Base-by-base conservation (phyloP, 2,329 filamentous ascomycete genomes). In the Colletotrichum kahawae region DNA sequence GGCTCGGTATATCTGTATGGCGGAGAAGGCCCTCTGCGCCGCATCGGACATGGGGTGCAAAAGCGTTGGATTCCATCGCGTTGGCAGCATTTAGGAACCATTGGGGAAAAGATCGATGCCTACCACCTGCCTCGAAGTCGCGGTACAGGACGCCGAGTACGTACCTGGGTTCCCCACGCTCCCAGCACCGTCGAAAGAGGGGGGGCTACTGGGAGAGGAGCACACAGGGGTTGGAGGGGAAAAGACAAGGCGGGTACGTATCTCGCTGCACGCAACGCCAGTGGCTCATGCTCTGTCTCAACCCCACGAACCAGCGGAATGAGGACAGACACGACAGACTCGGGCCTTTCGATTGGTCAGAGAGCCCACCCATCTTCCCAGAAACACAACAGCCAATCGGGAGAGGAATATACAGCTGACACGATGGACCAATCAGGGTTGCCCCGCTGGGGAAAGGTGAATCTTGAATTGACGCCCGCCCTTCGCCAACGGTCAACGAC, bases 391-490 rank as follows among this genome's bases (percentile, higher is more conserved):
- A 48, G 34, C 73, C 73, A 73, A 73, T 75, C 73, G 69, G 69
- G 69, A 73, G 56, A 56, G 56, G 72, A 72, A 62, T 14, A 72
- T 72, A 67, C 69, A 57, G 27, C 34, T 54, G 34, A 72, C 43
- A 48, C 29, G 73, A 57, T 36, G n/a, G 48, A 43, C 72, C 72
- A 75, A 72, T 72, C 69, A 72, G 18, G 43, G 56, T 9, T 33
- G 33, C 62, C 57, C 57, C 21, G 21, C 63, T 31, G 72, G 69
- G 43, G 64, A 67, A 64, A 51, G 57, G 69, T n/a, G 57, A 68
- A 73, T 75, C 73, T 75, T 75, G 72, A 68, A 75, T 75, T 68
- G 70, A 72, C 69, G 63, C 69, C 67, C 36, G 34, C n/a, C 21
- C 43, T 51, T 51, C 43, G 12, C 43, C 43, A 21, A 51, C 43